phyloP scores from a whole-genome alignment of 2,329 filamentous ascomycete species.

The Akanthomyces muscarius region DNA sequence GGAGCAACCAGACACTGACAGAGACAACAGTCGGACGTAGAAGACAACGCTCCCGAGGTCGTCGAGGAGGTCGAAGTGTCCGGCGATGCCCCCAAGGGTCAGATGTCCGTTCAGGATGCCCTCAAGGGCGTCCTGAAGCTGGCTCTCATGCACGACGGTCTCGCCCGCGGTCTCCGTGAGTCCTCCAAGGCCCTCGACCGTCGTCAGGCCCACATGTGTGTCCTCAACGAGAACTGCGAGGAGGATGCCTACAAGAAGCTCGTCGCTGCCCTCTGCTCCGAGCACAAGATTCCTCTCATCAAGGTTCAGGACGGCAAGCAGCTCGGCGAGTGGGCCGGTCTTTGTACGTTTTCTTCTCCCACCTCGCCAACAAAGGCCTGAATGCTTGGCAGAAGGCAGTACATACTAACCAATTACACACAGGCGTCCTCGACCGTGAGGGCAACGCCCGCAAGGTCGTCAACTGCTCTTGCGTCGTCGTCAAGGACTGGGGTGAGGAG shows the following conservation, averaged over 20 bases:
- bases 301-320: conserved; percentile 99
- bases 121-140: conserved; percentile 99
- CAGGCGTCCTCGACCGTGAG: conserved; percentile 97
- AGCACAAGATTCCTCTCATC: conserved; percentile 99
- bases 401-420: conserved; percentile 23
- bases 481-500: conserved; percentile 99
- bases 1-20: conserved; percentile 15
- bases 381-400: too few species aligned
- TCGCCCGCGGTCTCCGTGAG: conserved; percentile 96
- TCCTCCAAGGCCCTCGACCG: conserved; percentile 98
- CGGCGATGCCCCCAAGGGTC: conserved; percentile 84
- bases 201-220: conserved; percentile 99
- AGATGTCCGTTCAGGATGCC: conserved; percentile 97
- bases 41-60: conserved; percentile 90
- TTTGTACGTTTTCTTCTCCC: conserved; percentile 67
- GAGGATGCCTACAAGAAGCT: conserved; percentile 99
- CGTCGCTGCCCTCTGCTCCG: conserved; percentile 94
- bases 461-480: conserved; percentile 99
- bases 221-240: conserved; percentile 99
- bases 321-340: conserved; percentile 98
- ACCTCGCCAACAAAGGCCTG: neutral
- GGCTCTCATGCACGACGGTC: conserved; percentile 98
- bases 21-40: conserved; percentile 88
- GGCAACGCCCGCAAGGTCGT: conserved; percentile 99
- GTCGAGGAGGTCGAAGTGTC: conserved; percentile 91